Evolutionary conservation across 176 grass and related monocot species (phyloP), one percentile per base, ranked within the genome.

Genomic region (Phyllostachys edulis): DNA sequence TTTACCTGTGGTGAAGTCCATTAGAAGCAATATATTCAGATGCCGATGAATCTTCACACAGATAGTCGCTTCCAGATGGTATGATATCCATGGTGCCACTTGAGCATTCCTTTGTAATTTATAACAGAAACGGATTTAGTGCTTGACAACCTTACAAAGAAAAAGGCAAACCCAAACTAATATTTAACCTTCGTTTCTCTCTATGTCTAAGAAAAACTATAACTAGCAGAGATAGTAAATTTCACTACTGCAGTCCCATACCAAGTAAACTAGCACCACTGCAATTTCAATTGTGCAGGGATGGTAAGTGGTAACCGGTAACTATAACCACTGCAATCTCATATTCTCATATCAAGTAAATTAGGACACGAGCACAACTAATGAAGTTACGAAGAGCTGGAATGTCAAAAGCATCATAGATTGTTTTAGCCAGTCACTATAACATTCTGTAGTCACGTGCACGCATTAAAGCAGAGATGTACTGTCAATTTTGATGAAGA

Each of bases 1-100:
- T 29, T 56, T 85, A 94, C 92, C 87, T 90, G 67, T 69, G 41
- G 32, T 79, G 81, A 85, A 80, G 78, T 82, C 79, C 87, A 87
- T 82, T 85, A n/a, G 84, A 90, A 78, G 82, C 69, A 82, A 91
- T 73, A 76, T 87, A 85, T 85, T 89, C 85, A 85, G 92, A 89
- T 38, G 36, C 46, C 63, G 87, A 73, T 47, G 89, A 91, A 91
- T 87, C 83, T 76, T 88, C 87, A 88, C 78, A 73, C 36, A 78
- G 38, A 54, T 79, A 77, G 51, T 88, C 71, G 51, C 72, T 85
- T 88, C 87, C 82, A 76, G 67, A 81, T 73, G 84, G 77, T 75
- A 75, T 67, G 57, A 79, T 91, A 78, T 89, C 80, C 84, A 86
- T 75, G 55, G 61, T 88, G 45, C 72, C 63, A 20, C 63, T 69